Percentiles rank a stretch among this genome's conserved stretches.
Evolutionary conservation across 2,329 filamentous ascomycete genomes (phyloP).

Genomic region (Sporothrix curviconia): DNA sequence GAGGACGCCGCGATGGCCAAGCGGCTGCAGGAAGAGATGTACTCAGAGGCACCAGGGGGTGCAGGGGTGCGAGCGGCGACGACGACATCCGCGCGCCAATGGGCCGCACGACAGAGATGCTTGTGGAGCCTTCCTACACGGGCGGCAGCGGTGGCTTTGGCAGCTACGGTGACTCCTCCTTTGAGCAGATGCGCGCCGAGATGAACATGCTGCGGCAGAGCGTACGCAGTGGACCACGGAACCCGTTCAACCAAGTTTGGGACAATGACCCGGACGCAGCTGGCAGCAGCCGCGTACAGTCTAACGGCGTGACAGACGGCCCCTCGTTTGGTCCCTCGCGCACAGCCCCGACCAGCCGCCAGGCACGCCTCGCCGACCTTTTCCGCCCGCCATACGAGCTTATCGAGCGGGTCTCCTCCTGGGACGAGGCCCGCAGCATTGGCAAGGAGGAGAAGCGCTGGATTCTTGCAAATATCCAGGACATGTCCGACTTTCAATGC

Average conservation of each 20-base stretch:
- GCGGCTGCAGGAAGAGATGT: slow-evolving; percentile 86
- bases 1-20: slow-evolving; percentile 93
- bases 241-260: slow-evolving; percentile 37
- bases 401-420: slow-evolving; percentile 61
- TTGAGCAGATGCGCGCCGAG: slow-evolving; percentile 54
- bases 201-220: slow-evolving; percentile 34
- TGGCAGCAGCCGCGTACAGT: slow-evolving; percentile 15
- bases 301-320: background rate
- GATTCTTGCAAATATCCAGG: slow-evolving; percentile 93
- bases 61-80: slow-evolving; percentile 18
- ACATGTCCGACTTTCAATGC: slow-evolving; percentile 88
- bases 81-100: slow-evolving; percentile 82
- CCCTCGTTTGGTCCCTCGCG: background rate
- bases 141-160: slow-evolving; percentile 39
- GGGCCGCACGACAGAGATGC: slow-evolving; percentile 81
- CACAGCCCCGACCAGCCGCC: slow-evolving; percentile 1
- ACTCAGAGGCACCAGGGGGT: slow-evolving; percentile 35
- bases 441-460: slow-evolving; percentile 88
- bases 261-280: slow-evolving; percentile 22
- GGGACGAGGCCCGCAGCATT: slow-evolving; percentile 75
- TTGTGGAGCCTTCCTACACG: slow-evolving; percentile 64
- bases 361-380: slow-evolving; percentile 70
- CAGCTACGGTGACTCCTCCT: slow-evolving; percentile 42
- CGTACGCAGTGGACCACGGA: slow-evolving; percentile 16
- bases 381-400: slow-evolving; percentile 90